These are phyloP conservation scores for Phaeophleospora eucalypticola DNA, from an alignment of 2,329 filamentous ascomycete genomes.

Conservation along the genomic window DNA sequence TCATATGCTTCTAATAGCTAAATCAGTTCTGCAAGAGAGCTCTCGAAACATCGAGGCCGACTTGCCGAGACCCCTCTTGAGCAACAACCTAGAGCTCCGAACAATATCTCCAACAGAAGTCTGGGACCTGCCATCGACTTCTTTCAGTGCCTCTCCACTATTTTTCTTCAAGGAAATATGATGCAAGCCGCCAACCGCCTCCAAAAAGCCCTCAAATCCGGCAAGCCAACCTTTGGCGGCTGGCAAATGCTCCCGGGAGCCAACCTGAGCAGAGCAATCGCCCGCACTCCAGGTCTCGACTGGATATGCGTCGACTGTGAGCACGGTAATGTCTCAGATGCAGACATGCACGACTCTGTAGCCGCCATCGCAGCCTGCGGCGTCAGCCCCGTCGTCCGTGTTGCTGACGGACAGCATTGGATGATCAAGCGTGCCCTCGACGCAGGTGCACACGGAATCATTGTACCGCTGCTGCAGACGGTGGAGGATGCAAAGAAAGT, in stretches of 20 bases:
- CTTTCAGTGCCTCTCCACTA: no score
- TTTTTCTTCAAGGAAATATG: no score
- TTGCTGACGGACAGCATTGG: constrained; percentile 57
- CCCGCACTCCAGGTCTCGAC: constrained; percentile 47
- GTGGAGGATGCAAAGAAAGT: constrained; percentile 48
- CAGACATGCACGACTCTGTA: constrained; percentile 54
- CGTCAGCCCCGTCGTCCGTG: constrained; percentile 42
- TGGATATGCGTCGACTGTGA: constrained; percentile 47
- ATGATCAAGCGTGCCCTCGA: constrained; percentile 61
- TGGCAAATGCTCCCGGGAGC: constrained; percentile 56
- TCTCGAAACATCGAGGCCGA: neutral
- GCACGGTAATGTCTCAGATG: constrained; percentile 55
- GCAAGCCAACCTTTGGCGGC: constrained; percentile 50
- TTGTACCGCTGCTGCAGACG: constrained; percentile 42
- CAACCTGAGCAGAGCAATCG: constrained; percentile 52
- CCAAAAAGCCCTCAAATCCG: constrained; percentile 48
- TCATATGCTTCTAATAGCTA: no score
- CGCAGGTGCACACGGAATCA: constrained; percentile 56
- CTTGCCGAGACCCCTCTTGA: neutral
- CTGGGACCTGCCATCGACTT: no score
- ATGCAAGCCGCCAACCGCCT: constrained; percentile 55
- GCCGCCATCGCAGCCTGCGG: constrained; percentile 46
- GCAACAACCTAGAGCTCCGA: neutral
- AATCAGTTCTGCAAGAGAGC: no score
- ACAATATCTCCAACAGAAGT: no score